Percentiles rank a stretch among this genome's conserved stretches.
phyloP scores from a whole-genome alignment of 805 yeast genomes.

The Debaryomyces prosopidis region DNA sequence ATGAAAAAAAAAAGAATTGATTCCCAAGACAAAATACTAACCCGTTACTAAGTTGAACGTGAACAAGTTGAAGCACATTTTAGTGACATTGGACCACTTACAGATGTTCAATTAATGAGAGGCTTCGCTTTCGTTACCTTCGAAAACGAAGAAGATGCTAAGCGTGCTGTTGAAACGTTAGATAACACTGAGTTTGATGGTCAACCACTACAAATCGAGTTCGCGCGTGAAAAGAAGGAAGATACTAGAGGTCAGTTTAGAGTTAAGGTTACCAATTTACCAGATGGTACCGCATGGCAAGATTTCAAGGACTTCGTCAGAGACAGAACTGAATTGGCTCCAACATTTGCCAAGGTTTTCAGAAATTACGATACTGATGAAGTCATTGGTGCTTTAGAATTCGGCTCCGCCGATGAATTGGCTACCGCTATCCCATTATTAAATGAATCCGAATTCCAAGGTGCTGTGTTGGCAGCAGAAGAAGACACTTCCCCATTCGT shows the following conservation, averaged over 20 bases:
- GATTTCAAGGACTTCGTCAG: slow-evolving; percentile 88
- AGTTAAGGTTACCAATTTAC: slow-evolving; percentile 67
- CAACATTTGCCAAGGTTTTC: slow-evolving; percentile 58
- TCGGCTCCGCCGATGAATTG: slow-evolving; percentile 68
- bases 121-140: slow-evolving; percentile 92
- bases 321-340: slow-evolving; percentile 63
- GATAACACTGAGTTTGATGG: slow-evolving; percentile 50
- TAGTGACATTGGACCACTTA: slow-evolving; percentile 62
- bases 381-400: slow-evolving; percentile 54
- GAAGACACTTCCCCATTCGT: slow-evolving; percentile 69
- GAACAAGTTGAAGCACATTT: slow-evolving; percentile 72
- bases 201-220: slow-evolving; percentile 51
- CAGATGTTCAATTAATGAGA: slow-evolving; percentile 68
- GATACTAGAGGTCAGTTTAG: slow-evolving; percentile 73
- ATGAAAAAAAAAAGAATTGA: background rate
- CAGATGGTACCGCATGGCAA: slow-evolving; percentile 83
- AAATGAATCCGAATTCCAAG: slow-evolving; percentile 71
- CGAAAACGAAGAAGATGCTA: slow-evolving; percentile 58
- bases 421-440: slow-evolving; percentile 71
- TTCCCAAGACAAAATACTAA: slow-evolving; percentile 7
- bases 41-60: slow-evolving; percentile 32
- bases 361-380: slow-evolving; percentile 49
- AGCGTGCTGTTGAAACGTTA: slow-evolving; percentile 48
- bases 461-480: slow-evolving; percentile 69
- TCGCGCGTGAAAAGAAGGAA: slow-evolving; percentile 55